Evolutionary conservation across 179 eudicot genomes (phyloP).

Genomic region (Beta lomatogona): DNA sequence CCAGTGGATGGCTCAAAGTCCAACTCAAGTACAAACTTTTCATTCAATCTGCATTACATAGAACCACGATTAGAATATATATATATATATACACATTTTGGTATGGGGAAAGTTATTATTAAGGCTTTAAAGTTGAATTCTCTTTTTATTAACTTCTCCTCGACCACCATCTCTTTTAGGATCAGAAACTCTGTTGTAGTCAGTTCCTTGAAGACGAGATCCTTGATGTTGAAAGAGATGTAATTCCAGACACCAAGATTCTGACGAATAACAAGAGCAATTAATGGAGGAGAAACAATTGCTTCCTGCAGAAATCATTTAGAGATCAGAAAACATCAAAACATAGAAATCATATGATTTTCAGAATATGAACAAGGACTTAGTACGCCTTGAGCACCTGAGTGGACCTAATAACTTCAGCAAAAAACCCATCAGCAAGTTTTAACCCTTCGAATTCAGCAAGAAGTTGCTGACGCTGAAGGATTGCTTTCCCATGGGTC

Average conservation of each 20-base stretch:
- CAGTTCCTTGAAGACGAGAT: slow-evolving; percentile 44
- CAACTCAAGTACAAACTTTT: slow-evolving; percentile 70
- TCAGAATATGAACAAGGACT: neutral
- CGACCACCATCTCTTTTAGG: slow-evolving; percentile 62
- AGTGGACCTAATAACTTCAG: slow-evolving; percentile 61
- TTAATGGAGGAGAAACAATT: slow-evolving; percentile 58
- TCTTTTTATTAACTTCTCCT: slow-evolving; percentile 36
- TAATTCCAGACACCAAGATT: slow-evolving; percentile 82
- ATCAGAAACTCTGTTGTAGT: slow-evolving; percentile 54
- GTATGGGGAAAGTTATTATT: neutral
- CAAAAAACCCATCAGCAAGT: slow-evolving; percentile 59
- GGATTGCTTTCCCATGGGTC: slow-evolving; percentile 64
- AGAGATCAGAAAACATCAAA: neutral
- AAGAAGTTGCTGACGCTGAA: slow-evolving; percentile 68
- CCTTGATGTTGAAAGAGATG: slow-evolving; percentile 47
- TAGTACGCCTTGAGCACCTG: slow-evolving; percentile 47
- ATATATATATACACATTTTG: no score
- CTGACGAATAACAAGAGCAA: slow-evolving; percentile 60
- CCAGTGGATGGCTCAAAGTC: slow-evolving; percentile 77
- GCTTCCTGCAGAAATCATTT: slow-evolving; percentile 56
- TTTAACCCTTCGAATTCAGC: slow-evolving; percentile 56
- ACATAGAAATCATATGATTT: neutral
- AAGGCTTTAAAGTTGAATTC: neutral
- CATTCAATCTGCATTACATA: slow-evolving; percentile 33
- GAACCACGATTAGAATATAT: neutral